Evolutionary conservation across 2,329 filamentous ascomycete genomes (phyloP), one percentile per base, ranked within the genome.

Genomic region (Xylariaceae sp.): DNA sequence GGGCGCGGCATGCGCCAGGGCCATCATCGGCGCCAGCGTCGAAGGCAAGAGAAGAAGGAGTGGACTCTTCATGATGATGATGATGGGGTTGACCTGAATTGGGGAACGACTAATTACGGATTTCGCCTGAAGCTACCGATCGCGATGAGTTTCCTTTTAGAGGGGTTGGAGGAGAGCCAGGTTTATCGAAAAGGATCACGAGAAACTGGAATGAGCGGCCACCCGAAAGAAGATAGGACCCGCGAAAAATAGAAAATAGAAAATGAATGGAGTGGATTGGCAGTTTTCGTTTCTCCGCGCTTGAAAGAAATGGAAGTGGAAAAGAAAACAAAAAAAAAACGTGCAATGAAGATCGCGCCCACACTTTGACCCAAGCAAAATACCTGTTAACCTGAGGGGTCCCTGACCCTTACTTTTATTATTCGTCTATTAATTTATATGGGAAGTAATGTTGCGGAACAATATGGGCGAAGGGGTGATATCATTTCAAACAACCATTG

Each of bases 11-110:
- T 42, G 48, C 7, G 57, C 57, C 9, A 62, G 45, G 35, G 53
- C 57, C 11, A 64, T 45, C 18, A 64, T 45, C 18, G 58, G 51
- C 39, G 63, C 64, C 51, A 65, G 51, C 44, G 64, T 57, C 45
- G 51, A 44, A 1, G 62, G 62, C 30, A 64, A 30, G 13, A 55
- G 51, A 44, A 56, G 49, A 55, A 56, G 49, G 6, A 57, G 15
- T 6, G 48, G 6, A 8, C 5, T 30, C 58, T 58, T 64, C 64
- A 64, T 65, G 55, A 39, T 35, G 55, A 39, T 35, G 47, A 18
- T 18, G 17, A 18, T 18, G 17, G 17, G 17, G 49, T 30, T 30
- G 23, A 30, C 5, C 23, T 42, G 5, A 42, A 8, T 42, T 47
- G 35, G 45, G 9, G 10, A 7, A 7, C 9, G 11, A 30, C 1